These are phyloP conservation scores for Fraxinus greggii DNA, from an alignment of 305 asterid species.

Conservation along the genomic window DNA sequence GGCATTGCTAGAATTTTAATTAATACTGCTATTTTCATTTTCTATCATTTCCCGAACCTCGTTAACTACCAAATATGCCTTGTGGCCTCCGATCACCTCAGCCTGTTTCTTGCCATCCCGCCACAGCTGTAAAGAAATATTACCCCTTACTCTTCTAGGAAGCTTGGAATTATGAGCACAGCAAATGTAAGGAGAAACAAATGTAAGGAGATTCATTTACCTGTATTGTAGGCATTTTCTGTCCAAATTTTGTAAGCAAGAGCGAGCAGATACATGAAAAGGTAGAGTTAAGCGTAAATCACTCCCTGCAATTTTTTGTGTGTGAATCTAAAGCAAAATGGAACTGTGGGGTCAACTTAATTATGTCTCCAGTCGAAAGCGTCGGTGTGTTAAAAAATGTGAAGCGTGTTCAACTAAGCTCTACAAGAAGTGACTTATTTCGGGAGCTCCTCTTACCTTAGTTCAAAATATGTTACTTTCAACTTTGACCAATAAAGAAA, in stretches of 20 bases:
- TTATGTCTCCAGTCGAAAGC: background rate
- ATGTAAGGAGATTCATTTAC: constrained; percentile 33
- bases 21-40: constrained; percentile 39
- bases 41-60: constrained; percentile 83
- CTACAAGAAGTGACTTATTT: background rate
- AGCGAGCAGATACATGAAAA: constrained; percentile 37
- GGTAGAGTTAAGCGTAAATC: constrained; percentile 21
- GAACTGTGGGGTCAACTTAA: background rate
- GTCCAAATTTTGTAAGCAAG: constrained; percentile 33
- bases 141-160: background rate
- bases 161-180: background rate
- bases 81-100: constrained; percentile 88
- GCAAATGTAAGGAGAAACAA: background rate
- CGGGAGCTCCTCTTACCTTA: background rate
- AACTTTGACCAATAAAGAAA: background rate
- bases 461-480: background rate
- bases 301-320: constrained; percentile 7
- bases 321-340: constrained; percentile 3
- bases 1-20: background rate
- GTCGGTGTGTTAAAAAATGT: background rate
- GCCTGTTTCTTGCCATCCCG: constrained; percentile 69
- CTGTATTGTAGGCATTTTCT: constrained; percentile 99
- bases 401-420: background rate
- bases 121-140: constrained; percentile 59
- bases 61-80: constrained; percentile 70